These are phyloP conservation scores for Verticillium nubilum DNA, from an alignment of 2,329 filamentous ascomycete species.

Conservation along the genomic window DNA sequence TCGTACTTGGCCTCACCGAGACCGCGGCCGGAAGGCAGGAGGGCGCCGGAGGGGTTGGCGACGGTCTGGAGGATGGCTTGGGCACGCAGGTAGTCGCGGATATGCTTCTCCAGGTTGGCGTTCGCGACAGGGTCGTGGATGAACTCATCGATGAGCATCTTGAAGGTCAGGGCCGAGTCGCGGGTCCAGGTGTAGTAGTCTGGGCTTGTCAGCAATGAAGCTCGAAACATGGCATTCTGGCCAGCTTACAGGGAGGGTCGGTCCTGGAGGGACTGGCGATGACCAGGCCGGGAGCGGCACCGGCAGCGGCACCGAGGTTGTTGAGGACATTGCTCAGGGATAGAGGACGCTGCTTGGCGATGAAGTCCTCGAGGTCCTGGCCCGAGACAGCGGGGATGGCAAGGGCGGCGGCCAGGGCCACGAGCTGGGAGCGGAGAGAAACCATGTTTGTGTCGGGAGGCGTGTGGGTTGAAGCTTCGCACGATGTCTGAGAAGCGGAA, in stretches of 20 bases:
- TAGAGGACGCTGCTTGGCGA: slow-evolving; percentile 37
- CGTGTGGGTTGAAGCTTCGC: not conserved
- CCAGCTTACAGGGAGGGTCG: slow-evolving; percentile 45
- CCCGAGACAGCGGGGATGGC: slow-evolving; percentile 5
- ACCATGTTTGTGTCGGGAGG: not conserved
- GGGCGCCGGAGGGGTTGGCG: slow-evolving; percentile 44
- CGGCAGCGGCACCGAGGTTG: slow-evolving; percentile 49
- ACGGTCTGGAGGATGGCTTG: slow-evolving; percentile 47
- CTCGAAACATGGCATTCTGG: not conserved
- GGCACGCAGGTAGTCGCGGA: slow-evolving; percentile 47
- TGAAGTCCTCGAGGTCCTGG: slow-evolving; percentile 20
- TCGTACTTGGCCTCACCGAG: slow-evolving; percentile 53
- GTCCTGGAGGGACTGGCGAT: slow-evolving; percentile 49
- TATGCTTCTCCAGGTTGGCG: slow-evolving; percentile 32
- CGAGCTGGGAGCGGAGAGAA: not conserved
- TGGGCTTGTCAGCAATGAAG: slow-evolving; percentile 15
- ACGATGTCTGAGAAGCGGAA: not conserved
- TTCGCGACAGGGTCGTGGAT: slow-evolving; percentile 31
- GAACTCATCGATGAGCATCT: slow-evolving; percentile 46
- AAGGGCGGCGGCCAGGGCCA: not conserved
- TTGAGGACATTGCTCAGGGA: slow-evolving; percentile 46
- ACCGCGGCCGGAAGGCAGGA: slow-evolving; percentile 37
- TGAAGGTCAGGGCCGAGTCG: slow-evolving; percentile 48
- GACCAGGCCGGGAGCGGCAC: slow-evolving; percentile 43
- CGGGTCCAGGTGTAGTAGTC: slow-evolving; percentile 55